These are phyloP conservation scores for Manihot esculenta DNA, from an alignment of 441 rosid genomes.

Conservation along the genomic window DNA sequence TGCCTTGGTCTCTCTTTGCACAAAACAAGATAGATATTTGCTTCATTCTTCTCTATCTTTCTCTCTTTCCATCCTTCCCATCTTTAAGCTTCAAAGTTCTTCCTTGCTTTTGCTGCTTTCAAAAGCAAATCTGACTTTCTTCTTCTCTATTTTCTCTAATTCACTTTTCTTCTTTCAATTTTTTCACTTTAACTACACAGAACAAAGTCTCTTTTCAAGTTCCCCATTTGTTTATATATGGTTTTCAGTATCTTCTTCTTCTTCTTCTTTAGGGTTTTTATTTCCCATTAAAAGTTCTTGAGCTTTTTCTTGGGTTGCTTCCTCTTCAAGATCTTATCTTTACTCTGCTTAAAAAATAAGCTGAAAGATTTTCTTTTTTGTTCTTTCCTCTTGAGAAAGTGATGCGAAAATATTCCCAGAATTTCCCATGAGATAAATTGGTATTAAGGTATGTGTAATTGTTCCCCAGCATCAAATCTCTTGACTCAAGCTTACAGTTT, in stretches of 20 bases:
- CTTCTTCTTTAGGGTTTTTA: too few relatives aligned
- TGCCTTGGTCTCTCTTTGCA: constrained; percentile 4
- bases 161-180: not conserved
- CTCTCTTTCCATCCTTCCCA: not conserved
- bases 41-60: not conserved
- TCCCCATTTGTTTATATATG: constrained; percentile 13
- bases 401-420: constrained; percentile 42
- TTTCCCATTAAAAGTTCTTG: constrained; percentile 14
- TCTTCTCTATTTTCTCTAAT: not conserved
- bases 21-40: constrained; percentile 32
- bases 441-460: constrained; percentile 26
- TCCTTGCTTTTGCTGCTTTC: constrained; percentile 44
- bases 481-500: constrained; percentile 4
- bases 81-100: constrained; percentile 27
- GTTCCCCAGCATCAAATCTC: constrained; percentile 34
- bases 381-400: constrained; percentile 31
- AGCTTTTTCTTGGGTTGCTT: constrained; percentile 46
- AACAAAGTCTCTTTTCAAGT: constrained; percentile 8
- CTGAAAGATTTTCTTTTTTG: constrained; percentile 20
- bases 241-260: not conserved
- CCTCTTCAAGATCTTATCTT: constrained; percentile 77
- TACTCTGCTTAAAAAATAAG: constrained; percentile 51
- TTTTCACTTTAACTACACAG: constrained; percentile 4
- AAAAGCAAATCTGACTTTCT: constrained; percentile 24
- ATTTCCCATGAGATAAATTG: constrained; percentile 18